Base-by-base conservation (phyloP, 495 filamentous ascomycete species). In the Hyphodiscus hymeniophilus region DNA sequence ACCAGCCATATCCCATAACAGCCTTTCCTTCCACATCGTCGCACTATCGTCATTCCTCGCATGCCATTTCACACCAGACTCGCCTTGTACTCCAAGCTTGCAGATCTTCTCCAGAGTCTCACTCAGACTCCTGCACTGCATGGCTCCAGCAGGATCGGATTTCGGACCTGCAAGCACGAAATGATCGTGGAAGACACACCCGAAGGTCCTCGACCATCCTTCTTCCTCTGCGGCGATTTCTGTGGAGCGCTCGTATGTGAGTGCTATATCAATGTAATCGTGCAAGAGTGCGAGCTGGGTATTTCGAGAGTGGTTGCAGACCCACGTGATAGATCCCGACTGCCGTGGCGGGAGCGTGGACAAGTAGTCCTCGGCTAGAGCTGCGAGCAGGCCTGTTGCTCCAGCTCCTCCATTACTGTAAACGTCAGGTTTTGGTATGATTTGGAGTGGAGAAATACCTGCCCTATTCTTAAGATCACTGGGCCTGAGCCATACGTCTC, bases 121-220 rank as follows among this genome's bases (percentile, higher is more conserved):
- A 3, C 15, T 10, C 18, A 32, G 22, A 3, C 21, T 30, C 15
- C 12, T 4, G 4, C 17, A 12, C 3, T 10, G 3, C 8, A n/a
- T 10, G 3, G 31, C 7, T 3, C 24, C 41, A 10, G 4, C 41
- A n/a, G 41, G 41, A 44, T 44, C 41, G 5, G 20, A 28, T 13
- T 7, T n/a, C 12, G 41, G 41, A 33, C 41, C 41, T 3, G 41
- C 41, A 16, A 44, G 22, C 3, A 28, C 11, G 24, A 44, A 44
- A 16, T 44, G 41, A 23, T 44, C 41, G 15, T 44, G 41, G 41
- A 44, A 44, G 7, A 44, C n/a, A 22, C 41, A 44, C 16, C 41
- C 41, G 21, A 17, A 12, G 7, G 41, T 44, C 21, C 5, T 21
- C 3, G 41, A 44, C 41, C 41, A 44, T 8, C 41, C 41, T 32